phyloP scores from a whole-genome alignment of 768 basidiomycete species.

The Mycena epipterygia region DNA sequence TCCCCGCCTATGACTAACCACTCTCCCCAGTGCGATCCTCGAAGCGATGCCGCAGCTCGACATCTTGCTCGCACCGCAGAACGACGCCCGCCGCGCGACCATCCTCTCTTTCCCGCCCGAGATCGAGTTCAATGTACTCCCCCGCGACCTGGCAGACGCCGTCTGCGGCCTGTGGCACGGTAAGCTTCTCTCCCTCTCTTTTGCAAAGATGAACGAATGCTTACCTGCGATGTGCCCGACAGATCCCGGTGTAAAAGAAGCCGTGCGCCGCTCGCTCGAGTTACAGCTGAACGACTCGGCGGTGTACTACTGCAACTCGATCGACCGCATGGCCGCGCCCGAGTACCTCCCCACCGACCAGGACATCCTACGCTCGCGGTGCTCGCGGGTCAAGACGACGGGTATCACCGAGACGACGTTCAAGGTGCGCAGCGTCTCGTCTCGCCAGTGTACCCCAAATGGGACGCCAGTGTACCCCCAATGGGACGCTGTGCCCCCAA shows the following conservation, averaged over 20 bases:
- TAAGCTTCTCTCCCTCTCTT: not conserved
- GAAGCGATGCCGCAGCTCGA: constrained; percentile 93
- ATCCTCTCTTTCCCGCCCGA: constrained; percentile 83
- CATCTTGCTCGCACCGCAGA: constrained; percentile 76
- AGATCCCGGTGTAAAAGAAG: constrained; percentile 83
- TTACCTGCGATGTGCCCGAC: constrained; percentile 7
- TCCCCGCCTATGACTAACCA: not conserved
- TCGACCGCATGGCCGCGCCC: constrained; percentile 84
- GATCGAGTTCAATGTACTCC: constrained; percentile 83
- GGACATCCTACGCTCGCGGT: constrained; percentile 93
- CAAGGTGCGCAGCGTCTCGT: constrained; percentile 62
- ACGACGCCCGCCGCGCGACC: constrained; percentile 74
- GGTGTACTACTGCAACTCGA: constrained; percentile 94
- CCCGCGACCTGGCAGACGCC: constrained; percentile 83
- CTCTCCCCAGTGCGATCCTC: constrained; percentile 76
- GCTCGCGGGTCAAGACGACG: constrained; percentile 96
- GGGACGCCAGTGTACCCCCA: no score
- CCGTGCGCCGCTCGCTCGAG: constrained; percentile 87
- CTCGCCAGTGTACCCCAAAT: no score
- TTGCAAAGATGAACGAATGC: not conserved
- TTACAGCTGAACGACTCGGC: constrained; percentile 98
- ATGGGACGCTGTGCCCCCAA: no score
- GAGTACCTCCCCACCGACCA: constrained; percentile 94
- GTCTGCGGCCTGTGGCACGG: constrained; percentile 81
- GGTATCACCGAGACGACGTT: constrained; percentile 99